These are phyloP conservation scores for Protoeuglena noctilucae DNA, from an alignment of 139 green algal species.

Conservation along the genomic window DNA sequence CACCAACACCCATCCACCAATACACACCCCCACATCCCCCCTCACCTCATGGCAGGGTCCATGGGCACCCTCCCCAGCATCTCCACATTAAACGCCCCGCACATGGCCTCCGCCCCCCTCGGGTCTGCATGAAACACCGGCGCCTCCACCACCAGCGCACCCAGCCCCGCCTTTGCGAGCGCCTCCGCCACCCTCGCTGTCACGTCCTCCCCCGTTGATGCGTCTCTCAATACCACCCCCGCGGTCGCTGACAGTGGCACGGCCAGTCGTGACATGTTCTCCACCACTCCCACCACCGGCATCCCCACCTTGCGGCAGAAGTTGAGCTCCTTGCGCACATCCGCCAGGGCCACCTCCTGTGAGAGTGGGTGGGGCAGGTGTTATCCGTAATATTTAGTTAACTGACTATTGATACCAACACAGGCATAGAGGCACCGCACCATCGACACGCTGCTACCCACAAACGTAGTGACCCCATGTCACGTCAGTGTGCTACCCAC, in stretches of 20 bases:
- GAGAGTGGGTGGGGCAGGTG: not conserved
- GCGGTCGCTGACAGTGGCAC: constrained; percentile 34
- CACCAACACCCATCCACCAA: not conserved
- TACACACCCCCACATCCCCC: not conserved
- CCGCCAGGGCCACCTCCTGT: constrained; percentile 91
- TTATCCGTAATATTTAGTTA: not conserved
- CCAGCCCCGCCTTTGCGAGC: not conserved
- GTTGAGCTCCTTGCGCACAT: constrained; percentile 94
- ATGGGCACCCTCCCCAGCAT: constrained; percentile 75
- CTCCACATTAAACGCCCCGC: constrained; percentile 45
- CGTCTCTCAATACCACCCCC: too few relatives aligned
- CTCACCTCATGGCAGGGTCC: constrained; percentile 24
- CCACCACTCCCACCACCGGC: constrained; percentile 81
- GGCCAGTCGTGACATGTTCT: constrained; percentile 85
- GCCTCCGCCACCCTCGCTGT: not conserved
- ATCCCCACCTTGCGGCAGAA: constrained; percentile 91
- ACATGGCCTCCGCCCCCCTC: constrained; percentile 44
- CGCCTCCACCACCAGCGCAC: constrained; percentile 8
- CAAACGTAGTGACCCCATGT: too few relatives aligned
- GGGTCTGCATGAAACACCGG: constrained; percentile 49
- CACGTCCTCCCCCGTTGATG: not conserved
- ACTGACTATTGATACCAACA: not conserved
- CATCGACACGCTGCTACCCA: too few relatives aligned
- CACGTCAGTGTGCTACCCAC: too few relatives aligned
- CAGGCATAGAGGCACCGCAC: not conserved